Evolutionary conservation across 1,139 yeast species (phyloP), one percentile per base, ranked within the genome.

Genomic region (Yamadazyma oceani): DNA sequence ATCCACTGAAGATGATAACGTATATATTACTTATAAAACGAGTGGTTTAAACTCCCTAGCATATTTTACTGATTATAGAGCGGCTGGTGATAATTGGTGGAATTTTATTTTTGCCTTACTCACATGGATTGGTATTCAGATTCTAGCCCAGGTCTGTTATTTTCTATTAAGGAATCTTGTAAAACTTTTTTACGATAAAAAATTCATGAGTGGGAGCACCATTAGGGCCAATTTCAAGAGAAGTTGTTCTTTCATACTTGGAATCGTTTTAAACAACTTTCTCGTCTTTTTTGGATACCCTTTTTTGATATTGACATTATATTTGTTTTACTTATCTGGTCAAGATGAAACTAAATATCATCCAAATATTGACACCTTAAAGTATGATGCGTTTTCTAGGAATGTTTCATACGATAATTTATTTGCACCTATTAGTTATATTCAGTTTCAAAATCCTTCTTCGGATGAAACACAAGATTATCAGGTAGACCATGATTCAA

Each of bases 261-360:
- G 80, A 2, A 57, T 62, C 22, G 37, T 60, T 1, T 43, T 69
- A 3, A 57, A 58, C 35, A 53, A 62, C 24, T 67, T 66, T 39
- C 51, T 73, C 45, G 46, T 54, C 22, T 43, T 62, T 2, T 71
- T 71, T 49, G 72, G 72, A 0, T 58, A 66, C 32, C 82, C 82
- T 2, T 70, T 75, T 36, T 55, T 76, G 37, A 58, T 73, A 0
- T 50, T 73, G 26, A 64, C 78, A 0, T 49, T 67, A 2, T 73
- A 58, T 43, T 55, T 72, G 48, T 62, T 75, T 51, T 44, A 50
- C 40, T 39, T 53, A 6, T 58, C 64, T 6, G 54, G 42, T 8
- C 44, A 44, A 49, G 49, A 26, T 42, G 40, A 36, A 14, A 45
- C 46, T 21, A 38, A 38, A 26, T 48, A 32, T 22, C 37, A 39